phyloP scores from a whole-genome alignment of 1,284 basidiomycete species.

The Leccinum glutinopallens region DNA sequence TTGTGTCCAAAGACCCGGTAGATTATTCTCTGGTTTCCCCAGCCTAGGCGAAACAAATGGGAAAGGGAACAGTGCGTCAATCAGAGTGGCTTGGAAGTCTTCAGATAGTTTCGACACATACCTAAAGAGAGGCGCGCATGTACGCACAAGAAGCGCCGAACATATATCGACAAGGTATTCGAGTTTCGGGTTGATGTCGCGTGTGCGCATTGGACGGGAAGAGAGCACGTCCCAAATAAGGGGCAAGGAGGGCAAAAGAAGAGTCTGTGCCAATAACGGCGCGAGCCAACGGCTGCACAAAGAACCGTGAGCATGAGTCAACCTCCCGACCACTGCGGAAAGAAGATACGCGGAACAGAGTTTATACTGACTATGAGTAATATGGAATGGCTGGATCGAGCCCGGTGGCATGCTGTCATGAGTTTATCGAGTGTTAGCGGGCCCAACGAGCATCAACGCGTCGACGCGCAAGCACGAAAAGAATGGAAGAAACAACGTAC shows the following conservation, averaged over 20 bases:
- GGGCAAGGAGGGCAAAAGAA: slow-evolving; percentile 61
- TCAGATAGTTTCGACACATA: slow-evolving; percentile 35
- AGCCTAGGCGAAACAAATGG: slow-evolving; percentile 42
- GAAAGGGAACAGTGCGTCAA: too few relatives aligned
- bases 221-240: slow-evolving; percentile 74
- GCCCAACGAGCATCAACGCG: not conserved
- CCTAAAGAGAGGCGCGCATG: slow-evolving; percentile 56
- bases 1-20: slow-evolving; percentile 58
- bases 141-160: too few relatives aligned
- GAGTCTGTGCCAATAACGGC: slow-evolving; percentile 69
- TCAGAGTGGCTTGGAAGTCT: not conserved
- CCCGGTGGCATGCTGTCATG: slow-evolving; percentile 53
- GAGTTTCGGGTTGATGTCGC: too few relatives aligned
- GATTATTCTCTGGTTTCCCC: slow-evolving; percentile 47
- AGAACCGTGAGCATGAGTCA: not conserved
- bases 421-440: slow-evolving; percentile 13
- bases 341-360: slow-evolving; percentile 7
- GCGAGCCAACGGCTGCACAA: slow-evolving; percentile 69
- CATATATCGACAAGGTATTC: too few relatives aligned
- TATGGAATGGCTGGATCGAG: slow-evolving; percentile 74
- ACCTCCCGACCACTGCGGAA: not conserved
- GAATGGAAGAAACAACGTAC: slow-evolving; percentile 41
- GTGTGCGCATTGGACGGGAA: slow-evolving; percentile 55
- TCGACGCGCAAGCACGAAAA: not conserved
- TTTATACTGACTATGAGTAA: slow-evolving; percentile 71